Percentiles rank a stretch among this genome's conserved stretches.
Evolutionary conservation across 2,329 filamentous ascomycete genomes (phyloP).

Genomic region (Microcera coccophila): DNA sequence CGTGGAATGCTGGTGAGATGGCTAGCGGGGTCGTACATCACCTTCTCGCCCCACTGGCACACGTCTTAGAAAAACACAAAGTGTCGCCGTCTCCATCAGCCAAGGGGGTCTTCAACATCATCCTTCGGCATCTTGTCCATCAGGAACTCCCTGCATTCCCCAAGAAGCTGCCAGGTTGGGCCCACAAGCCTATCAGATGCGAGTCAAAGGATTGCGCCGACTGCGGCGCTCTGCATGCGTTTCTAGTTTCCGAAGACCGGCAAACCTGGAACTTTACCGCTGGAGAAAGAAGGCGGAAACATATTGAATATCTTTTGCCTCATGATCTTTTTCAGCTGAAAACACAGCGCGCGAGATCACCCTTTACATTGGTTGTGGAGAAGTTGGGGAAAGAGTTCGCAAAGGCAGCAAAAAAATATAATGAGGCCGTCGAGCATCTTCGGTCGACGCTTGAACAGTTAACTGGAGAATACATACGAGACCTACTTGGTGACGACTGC

Average conservation of each 20-base stretch:
- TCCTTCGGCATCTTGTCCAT: conserved; percentile 1
- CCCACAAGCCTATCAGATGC: conserved; percentile 1
- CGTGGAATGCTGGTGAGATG: not conserved
- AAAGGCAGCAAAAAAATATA: not conserved
- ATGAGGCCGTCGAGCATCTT: not conserved
- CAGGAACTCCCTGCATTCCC: not conserved
- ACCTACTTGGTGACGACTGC: not conserved
- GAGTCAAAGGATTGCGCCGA: not conserved
- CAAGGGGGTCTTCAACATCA: conserved; percentile 1
- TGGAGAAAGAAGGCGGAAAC: not conserved
- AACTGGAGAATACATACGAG: not conserved
- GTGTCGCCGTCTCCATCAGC: not conserved
- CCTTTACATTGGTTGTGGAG: not conserved
- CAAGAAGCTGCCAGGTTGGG: conserved; percentile 3
- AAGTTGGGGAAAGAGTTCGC: not conserved
- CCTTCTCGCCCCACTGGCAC: not conserved
- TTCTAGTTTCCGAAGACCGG: not conserved
- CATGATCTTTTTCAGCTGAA: not conserved
- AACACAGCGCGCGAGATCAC: not conserved
- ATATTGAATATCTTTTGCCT: not conserved
- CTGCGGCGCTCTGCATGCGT: not conserved
- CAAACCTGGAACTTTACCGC: not conserved
- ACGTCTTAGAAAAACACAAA: not conserved
- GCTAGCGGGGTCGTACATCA: not conserved
- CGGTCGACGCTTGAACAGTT: not conserved